phyloP scores from a whole-genome alignment of 805 yeast genomes.

The Saturnispora besseyi region DNA sequence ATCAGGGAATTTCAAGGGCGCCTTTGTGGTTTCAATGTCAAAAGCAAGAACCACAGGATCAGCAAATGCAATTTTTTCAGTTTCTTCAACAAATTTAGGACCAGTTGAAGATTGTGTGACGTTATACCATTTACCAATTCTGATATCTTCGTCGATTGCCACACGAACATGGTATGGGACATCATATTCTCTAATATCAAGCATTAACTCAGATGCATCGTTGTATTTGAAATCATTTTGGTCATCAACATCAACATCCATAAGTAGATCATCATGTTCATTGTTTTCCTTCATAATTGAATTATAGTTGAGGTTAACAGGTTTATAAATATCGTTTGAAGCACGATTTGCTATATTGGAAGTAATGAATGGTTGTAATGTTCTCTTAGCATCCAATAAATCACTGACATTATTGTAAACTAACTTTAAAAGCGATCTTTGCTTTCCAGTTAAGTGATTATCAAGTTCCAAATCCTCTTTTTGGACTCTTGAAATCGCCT shows the following conservation, averaged over 20 bases:
- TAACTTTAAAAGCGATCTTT: conserved; percentile 54
- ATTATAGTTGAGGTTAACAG: conserved; percentile 36
- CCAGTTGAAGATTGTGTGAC: conserved; percentile 57
- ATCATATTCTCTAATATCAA: conserved; percentile 86
- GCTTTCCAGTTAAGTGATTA: conserved; percentile 77
- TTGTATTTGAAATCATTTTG: conserved; percentile 17
- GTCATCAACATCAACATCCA: conserved; percentile 18
- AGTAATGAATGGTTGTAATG: conserved; percentile 58
- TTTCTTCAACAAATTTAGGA: conserved; percentile 46
- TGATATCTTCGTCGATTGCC: conserved; percentile 75
- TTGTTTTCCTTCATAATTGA: conserved; percentile 25
- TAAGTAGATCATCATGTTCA: conserved; percentile 21
- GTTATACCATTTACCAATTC: conserved; percentile 95
- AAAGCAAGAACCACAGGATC: conserved; percentile 96
- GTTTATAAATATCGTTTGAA: conserved; percentile 59
- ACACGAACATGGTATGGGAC: conserved; percentile 96
- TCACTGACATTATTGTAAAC: conserved; percentile 69
- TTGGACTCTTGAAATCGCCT: conserved; percentile 41
- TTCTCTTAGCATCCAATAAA: conserved; percentile 63
- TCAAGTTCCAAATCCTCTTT: conserved; percentile 79
- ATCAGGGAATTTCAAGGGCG: conserved; percentile 94
- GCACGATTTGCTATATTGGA: conserved; percentile 55
- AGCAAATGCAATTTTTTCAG: conserved; percentile 82
- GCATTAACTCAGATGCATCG: conserved; percentile 58
- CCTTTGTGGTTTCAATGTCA: conserved; percentile 96